phyloP scores from a whole-genome alignment of 73 alveolate genomes.

The Diophrys sp. region DNA sequence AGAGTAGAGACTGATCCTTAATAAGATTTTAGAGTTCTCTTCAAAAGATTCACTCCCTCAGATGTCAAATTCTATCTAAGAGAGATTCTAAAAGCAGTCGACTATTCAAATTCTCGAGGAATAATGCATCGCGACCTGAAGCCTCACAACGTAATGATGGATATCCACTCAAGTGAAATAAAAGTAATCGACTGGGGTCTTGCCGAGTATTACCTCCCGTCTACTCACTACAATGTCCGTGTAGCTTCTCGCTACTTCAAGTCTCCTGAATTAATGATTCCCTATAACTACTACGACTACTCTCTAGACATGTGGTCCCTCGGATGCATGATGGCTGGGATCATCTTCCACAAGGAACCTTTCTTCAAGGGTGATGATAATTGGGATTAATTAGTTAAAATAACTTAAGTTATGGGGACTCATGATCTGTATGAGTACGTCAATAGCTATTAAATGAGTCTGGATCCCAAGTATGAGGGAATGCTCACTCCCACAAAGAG shows the following conservation, averaged over 20 bases:
- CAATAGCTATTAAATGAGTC: slow-evolving; percentile 14
- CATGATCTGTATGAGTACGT: slow-evolving; percentile 22
- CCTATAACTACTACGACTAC: slow-evolving; percentile 59
- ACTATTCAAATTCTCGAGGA: slow-evolving; percentile 74
- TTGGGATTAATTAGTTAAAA: slow-evolving; percentile 45
- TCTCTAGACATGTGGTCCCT: slow-evolving; percentile 77
- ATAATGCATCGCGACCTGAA: slow-evolving; percentile 83
- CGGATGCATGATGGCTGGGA: slow-evolving; percentile 78
- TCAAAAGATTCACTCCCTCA: too few species aligned
- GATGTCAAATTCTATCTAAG: slow-evolving; percentile 65
- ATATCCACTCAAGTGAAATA: slow-evolving; percentile 47
- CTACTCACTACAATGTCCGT: slow-evolving; percentile 68
- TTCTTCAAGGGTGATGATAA: slow-evolving; percentile 63
- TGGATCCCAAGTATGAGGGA: slow-evolving; percentile 13
- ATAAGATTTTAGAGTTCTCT: slow-evolving; percentile 54
- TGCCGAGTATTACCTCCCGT: slow-evolving; percentile 77
- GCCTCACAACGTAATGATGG: slow-evolving; percentile 79
- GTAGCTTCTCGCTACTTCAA: slow-evolving; percentile 72
- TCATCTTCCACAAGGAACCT: slow-evolving; percentile 75
- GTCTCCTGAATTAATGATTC: slow-evolving; percentile 69
- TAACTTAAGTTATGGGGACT: slow-evolving; percentile 41
- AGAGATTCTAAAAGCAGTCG: slow-evolving; percentile 66
- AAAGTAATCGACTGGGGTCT: slow-evolving; percentile 84
- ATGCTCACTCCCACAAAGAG: slow-evolving; percentile 21
- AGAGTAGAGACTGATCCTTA: slow-evolving; percentile 56